Conservation (phyloP, 2,329 filamentous ascomycete species). For the Phoma sp. region DNA sequence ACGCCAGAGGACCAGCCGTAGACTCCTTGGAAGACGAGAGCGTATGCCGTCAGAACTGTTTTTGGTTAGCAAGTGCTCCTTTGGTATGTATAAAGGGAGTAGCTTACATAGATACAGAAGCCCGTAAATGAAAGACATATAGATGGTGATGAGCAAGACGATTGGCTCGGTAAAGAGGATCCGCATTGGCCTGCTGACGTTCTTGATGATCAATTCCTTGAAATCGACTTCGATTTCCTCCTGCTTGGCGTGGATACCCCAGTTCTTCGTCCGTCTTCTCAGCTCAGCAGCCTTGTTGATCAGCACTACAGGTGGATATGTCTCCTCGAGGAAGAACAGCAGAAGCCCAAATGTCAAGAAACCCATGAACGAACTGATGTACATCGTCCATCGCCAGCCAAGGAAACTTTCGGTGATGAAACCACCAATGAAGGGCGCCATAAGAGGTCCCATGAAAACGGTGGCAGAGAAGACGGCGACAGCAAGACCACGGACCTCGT, state of each 20-base stretch:
- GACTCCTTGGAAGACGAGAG: conserved; percentile 76
- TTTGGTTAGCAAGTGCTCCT: not conserved
- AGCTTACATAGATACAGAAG: conserved; percentile 8
- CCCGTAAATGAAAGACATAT: conserved; percentile 53
- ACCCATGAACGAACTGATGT: conserved; percentile 65
- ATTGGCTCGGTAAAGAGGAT: conserved; percentile 61
- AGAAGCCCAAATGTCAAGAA: conserved; percentile 58
- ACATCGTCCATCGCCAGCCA: conserved; percentile 64
- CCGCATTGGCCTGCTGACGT: conserved; percentile 59
- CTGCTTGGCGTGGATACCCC: conserved; percentile 67
- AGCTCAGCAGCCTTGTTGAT: conserved; percentile 64
- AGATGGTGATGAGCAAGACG: conserved; percentile 56
- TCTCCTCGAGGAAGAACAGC: conserved; percentile 63
- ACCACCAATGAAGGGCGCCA: conserved; percentile 63
- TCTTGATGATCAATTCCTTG: conserved; percentile 58
- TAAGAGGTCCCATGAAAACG: conserved; percentile 59
- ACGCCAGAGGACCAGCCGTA: conserved; percentile 75
- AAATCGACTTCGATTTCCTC: conserved; percentile 63
- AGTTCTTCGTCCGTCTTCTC: conserved; percentile 63
- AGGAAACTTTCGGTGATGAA: conserved; percentile 59
- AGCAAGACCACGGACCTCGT: conserved; percentile 49
- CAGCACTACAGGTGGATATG: conserved; percentile 65
- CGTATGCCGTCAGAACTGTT: conserved; percentile 81
- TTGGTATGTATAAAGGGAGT: not conserved
- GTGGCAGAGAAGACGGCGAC: conserved; percentile 61